Percentiles rank a stretch among this genome's conserved stretches.
Conservation (phyloP, 306 rosid genomes). For the Sphenostylis stenocarpa region DNA sequence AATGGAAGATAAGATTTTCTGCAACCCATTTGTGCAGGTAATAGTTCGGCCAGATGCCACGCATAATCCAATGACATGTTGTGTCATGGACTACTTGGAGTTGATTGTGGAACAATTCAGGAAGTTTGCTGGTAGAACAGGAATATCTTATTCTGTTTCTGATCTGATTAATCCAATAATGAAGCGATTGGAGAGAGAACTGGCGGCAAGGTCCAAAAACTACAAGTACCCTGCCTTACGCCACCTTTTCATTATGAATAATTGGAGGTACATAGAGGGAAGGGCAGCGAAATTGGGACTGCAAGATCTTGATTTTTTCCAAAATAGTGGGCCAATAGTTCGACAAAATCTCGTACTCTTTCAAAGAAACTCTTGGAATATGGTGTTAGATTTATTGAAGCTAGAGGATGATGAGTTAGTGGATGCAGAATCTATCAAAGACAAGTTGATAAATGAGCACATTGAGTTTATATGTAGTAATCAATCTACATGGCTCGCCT, state of each 20-base stretch:
- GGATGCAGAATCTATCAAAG: slow-evolving; percentile 51
- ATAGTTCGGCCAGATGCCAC: not conserved
- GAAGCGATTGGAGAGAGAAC: slow-evolving; percentile 60
- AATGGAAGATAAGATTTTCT: slow-evolving; percentile 46
- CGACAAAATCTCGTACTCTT: slow-evolving; percentile 48
- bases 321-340: slow-evolving; percentile 44
- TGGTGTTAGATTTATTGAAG: slow-evolving; percentile 53
- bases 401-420: slow-evolving; percentile 43
- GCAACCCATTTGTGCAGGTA: not conserved
- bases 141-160: slow-evolving; percentile 15
- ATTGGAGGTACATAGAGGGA: slow-evolving; percentile 50
- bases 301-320: slow-evolving; percentile 47
- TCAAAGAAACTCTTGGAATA: slow-evolving; percentile 64
- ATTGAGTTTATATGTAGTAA: slow-evolving; percentile 52
- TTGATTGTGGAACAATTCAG: not conserved
- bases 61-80: not conserved
- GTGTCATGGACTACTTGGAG: not conserved
- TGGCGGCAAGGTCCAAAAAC: slow-evolving; percentile 52
- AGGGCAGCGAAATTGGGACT: not conserved
- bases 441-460: slow-evolving; percentile 54
- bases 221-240: slow-evolving; percentile 41
- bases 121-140: slow-evolving; percentile 43
- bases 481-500: slow-evolving; percentile 63
- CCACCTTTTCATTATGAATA: slow-evolving; percentile 65
- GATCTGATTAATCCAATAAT: slow-evolving; percentile 54